Percentiles rank a stretch among this genome's conserved stretches.
phyloP scores from a whole-genome alignment of 257 asterid genomes.

The Ilex asprella region DNA sequence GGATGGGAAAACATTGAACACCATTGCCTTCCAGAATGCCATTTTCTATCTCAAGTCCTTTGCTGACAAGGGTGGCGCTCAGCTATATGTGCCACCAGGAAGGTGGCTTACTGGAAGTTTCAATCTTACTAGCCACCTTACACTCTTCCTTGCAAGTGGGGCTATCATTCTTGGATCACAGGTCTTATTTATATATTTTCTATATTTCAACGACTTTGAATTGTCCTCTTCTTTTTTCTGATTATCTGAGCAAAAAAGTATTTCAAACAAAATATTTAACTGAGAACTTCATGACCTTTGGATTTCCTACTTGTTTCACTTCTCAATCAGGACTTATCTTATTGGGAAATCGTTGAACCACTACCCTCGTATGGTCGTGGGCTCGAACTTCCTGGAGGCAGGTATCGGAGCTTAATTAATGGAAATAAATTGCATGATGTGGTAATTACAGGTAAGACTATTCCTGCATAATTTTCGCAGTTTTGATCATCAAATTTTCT shows the following conservation, averaged over 20 bases:
- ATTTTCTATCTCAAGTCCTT: slow-evolving; percentile 1
- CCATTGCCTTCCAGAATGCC: slow-evolving; percentile 3
- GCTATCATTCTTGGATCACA: slow-evolving; percentile 1
- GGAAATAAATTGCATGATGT: background rate
- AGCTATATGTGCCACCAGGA: background rate
- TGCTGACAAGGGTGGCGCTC: slow-evolving; percentile 1
- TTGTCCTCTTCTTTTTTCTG: too few species aligned
- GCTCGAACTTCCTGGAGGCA: background rate
- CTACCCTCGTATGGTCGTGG: slow-evolving; percentile 1
- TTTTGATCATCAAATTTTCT: background rate
- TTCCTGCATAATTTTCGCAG: background rate
- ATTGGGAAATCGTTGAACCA: slow-evolving; percentile 2
- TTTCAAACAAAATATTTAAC: too few species aligned
- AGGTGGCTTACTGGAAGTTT: slow-evolving; percentile 1
- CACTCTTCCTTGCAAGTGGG: slow-evolving; percentile 3
- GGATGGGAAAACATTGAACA: background rate
- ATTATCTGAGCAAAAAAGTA: too few species aligned
- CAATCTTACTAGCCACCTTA: slow-evolving; percentile 1
- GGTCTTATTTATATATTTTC: background rate
- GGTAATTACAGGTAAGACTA: background rate
- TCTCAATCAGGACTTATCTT: background rate
- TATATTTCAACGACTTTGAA: too few species aligned
- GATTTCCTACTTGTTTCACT: background rate
- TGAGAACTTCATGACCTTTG: too few species aligned
- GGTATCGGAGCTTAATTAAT: background rate